These are phyloP conservation scores for Porcisia deanei DNA, from an alignment of 208 protist species.

Conservation along the genomic window DNA sequence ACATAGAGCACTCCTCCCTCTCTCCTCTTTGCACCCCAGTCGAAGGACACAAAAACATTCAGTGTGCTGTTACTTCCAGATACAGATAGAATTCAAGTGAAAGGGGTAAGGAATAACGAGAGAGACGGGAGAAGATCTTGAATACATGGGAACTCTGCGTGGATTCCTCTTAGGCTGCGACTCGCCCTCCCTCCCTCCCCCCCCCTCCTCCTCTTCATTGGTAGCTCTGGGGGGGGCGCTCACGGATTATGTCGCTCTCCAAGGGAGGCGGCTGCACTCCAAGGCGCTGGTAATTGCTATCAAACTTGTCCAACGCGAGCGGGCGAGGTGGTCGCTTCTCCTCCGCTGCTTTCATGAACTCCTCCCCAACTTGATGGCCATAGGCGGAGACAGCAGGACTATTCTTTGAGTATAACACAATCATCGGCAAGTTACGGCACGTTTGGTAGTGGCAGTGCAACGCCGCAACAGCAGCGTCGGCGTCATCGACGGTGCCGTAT, in stretches of 20 bases:
- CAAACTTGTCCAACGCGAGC: slow-evolving; percentile 67
- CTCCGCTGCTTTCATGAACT: slow-evolving; percentile 60
- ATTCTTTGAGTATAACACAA: slow-evolving; percentile 79
- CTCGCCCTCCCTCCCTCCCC: background rate
- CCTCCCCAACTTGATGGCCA: slow-evolving; percentile 61
- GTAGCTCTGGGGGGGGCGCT: slow-evolving; percentile 7
- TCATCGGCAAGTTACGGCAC: slow-evolving; percentile 58
- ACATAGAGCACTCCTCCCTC: background rate
- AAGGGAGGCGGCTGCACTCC: slow-evolving; percentile 60
- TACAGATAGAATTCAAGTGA: background rate
- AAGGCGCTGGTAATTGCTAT: slow-evolving; percentile 52
- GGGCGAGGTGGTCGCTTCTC: slow-evolving; percentile 46
- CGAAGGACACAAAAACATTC: background rate
- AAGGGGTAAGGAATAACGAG: background rate
- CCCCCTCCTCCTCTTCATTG: background rate
- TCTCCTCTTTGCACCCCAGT: background rate
- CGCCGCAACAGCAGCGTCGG: slow-evolving; percentile 76
- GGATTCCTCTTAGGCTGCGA: background rate
- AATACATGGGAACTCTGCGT: background rate
- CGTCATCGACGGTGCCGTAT: slow-evolving; percentile 68
- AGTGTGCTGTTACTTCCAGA: background rate
- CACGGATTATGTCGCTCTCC: slow-evolving; percentile 55
- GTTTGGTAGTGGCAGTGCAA: slow-evolving; percentile 86
- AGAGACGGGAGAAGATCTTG: background rate
- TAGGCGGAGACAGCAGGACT: slow-evolving; percentile 70